Percentiles rank a stretch among this genome's conserved stretches.
Conservation (phyloP, 2,329 filamentous ascomycete species). For the Diatrype stigma region DNA sequence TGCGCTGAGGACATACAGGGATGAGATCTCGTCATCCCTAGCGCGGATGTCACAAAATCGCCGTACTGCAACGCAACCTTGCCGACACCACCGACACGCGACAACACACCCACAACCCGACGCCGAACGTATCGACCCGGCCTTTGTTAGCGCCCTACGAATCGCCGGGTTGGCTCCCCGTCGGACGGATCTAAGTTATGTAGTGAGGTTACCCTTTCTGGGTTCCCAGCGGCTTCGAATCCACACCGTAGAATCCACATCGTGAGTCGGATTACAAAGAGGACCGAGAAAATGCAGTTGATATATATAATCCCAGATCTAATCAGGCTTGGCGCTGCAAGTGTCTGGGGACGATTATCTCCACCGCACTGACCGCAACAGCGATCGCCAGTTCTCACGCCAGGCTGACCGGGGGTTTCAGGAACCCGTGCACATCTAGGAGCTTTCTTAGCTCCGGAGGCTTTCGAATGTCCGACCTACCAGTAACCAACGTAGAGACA, state of each 20-base stretch:
- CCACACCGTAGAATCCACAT: not conserved
- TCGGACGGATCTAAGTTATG: no score
- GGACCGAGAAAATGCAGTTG: not conserved
- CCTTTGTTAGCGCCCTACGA: not conserved
- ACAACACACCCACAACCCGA: not conserved
- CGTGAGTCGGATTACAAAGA: not conserved
- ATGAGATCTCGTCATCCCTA: conserved; percentile 17
- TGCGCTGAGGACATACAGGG: conserved; percentile 11
- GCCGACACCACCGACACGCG: not conserved
- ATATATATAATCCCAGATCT: not conserved
- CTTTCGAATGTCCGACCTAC: no score
- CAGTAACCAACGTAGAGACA: no score
- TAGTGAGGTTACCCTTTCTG: no score
- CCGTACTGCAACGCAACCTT: not conserved
- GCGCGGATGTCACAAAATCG: conserved; percentile 12
- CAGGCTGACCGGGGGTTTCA: no score
- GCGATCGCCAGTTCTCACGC: no score
- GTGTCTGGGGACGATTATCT: no score
- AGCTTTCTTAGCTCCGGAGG: no score
- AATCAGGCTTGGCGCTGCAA: no score
- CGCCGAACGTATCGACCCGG: not conserved
- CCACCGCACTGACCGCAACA: no score
- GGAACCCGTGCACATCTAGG: no score
- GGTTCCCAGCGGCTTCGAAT: not conserved
- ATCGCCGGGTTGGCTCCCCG: no score